These are phyloP conservation scores for Pilaira anomala DNA, from an alignment of 192 early-diverging fungal genomes.

Conservation along the genomic window DNA sequence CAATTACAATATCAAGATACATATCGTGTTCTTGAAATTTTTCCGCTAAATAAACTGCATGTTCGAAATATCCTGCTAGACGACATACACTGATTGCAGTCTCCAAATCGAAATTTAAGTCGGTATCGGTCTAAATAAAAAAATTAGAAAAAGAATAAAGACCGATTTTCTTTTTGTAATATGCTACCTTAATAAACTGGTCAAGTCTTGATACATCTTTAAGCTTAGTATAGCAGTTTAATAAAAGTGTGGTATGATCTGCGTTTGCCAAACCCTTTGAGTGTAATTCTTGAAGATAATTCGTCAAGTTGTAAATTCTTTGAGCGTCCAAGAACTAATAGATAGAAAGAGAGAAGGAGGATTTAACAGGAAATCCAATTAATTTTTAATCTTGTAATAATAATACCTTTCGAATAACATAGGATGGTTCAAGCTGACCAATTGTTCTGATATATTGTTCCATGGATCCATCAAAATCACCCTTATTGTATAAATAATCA, in stretches of 20 bases:
- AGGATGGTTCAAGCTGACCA: slow-evolving; percentile 90
- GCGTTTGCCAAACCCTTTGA: slow-evolving; percentile 80
- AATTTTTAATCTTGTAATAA: background rate
- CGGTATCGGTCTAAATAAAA: slow-evolving; percentile 57
- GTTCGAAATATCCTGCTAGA: slow-evolving; percentile 84
- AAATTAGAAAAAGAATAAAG: background rate
- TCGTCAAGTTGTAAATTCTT: slow-evolving; percentile 83
- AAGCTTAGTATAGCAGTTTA: slow-evolving; percentile 97
- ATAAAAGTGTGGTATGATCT: slow-evolving; percentile 93
- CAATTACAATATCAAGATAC: slow-evolving; percentile 83
- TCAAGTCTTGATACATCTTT: slow-evolving; percentile 83
- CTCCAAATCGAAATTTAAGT: slow-evolving; percentile 88
- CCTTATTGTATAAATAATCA: slow-evolving; percentile 70
- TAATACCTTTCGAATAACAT: slow-evolving; percentile 84
- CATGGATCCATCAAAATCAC: slow-evolving; percentile 89
- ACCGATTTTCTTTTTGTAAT: background rate
- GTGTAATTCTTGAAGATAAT: slow-evolving; percentile 89
- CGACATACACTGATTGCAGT: slow-evolving; percentile 93
- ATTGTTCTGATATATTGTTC: slow-evolving; percentile 90
- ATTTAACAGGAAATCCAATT: background rate
- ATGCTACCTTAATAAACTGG: slow-evolving; percentile 78
- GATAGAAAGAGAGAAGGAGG: too few relatives aligned
- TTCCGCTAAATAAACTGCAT: slow-evolving; percentile 88
- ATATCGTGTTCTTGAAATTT: slow-evolving; percentile 78
- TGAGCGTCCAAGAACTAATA: slow-evolving; percentile 90